phyloP scores from a whole-genome alignment of 768 basidiomycete genomes.

The Lactarius vividus region DNA sequence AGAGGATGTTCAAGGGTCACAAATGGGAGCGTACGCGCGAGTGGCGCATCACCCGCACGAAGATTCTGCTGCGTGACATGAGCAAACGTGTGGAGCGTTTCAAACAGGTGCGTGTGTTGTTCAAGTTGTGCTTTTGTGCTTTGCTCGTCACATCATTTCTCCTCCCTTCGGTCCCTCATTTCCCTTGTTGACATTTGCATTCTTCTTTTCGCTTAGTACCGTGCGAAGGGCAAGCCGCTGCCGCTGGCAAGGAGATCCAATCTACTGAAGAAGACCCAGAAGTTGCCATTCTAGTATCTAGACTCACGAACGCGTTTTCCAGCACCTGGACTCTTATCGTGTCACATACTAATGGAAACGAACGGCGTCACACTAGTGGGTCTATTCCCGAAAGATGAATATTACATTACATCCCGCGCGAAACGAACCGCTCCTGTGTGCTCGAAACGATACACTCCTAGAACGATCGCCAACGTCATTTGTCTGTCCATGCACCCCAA shows the following conservation, averaged over 20 bases:
- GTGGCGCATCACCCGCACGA: conserved; percentile 46
- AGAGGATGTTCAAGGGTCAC: conserved; percentile 93
- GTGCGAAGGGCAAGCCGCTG: conserved; percentile 22
- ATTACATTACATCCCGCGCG: conserved; percentile 19
- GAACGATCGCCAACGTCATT: not conserved
- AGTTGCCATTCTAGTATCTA: conserved; percentile 26
- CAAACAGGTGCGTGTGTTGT: conserved; percentile 50
- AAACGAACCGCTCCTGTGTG: conserved; percentile 10
- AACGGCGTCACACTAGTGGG: not conserved
- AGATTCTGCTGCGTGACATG: conserved; percentile 69
- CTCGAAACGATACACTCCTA: not conserved
- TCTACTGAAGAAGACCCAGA: conserved; percentile 26
- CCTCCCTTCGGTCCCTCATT: not conserved
- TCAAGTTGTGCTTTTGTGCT: no score
- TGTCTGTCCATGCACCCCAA: not conserved
- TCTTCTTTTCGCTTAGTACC: conserved; percentile 19
- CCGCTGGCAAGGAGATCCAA: conserved; percentile 23
- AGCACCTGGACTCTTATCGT: conserved; percentile 4
- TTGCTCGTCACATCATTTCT: no score
- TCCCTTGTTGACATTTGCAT: conserved; percentile 1
- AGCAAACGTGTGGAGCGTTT: conserved; percentile 58
- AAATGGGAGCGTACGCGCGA: conserved; percentile 68
- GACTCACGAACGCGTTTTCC: not conserved
- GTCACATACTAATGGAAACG: not conserved
- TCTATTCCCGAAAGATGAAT: not conserved